phyloP scores from a whole-genome alignment of 805 yeast species.

The Wickerhamiella musiphila region DNA sequence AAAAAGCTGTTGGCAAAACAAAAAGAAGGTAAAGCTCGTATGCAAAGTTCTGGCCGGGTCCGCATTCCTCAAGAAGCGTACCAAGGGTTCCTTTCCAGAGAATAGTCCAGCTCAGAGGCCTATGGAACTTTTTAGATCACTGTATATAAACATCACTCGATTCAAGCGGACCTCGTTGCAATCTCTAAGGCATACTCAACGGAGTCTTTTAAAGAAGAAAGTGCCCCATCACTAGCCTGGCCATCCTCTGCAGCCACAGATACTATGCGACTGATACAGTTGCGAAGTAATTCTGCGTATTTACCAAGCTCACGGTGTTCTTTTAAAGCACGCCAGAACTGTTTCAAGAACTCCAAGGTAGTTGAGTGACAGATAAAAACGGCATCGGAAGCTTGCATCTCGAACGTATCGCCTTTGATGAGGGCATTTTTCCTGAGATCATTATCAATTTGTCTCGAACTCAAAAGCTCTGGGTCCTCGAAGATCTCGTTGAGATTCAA shows the following conservation, averaged over 20 bases:
- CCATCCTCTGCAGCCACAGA: too few relatives aligned
- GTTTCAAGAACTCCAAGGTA: conserved; percentile 56
- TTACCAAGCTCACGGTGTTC: too few relatives aligned
- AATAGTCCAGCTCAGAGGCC: conserved; percentile 5
- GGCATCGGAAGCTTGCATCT: conserved; percentile 27
- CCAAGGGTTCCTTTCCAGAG: conserved; percentile 49
- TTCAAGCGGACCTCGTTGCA: too few relatives aligned
- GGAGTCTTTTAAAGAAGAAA: too few relatives aligned
- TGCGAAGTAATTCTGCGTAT: too few relatives aligned
- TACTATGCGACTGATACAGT: too few relatives aligned
- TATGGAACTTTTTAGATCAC: too few relatives aligned
- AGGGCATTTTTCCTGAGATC: conserved; percentile 6
- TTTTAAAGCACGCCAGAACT: conserved; percentile 50
- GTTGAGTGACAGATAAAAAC: conserved; percentile 51
- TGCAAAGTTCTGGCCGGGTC: conserved; percentile 68
- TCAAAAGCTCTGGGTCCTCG: conserved; percentile 7
- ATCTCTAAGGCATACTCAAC: too few relatives aligned
- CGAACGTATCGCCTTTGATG: background rate
- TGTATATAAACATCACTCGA: too few relatives aligned
- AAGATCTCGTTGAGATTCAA: conserved; percentile 70
- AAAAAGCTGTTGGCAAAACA: conserved; percentile 77
- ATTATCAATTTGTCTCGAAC: conserved; percentile 1
- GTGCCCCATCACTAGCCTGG: too few relatives aligned
- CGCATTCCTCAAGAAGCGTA: conserved; percentile 71
- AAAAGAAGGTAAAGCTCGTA: conserved; percentile 78